Evolutionary conservation across 2,329 filamentous ascomycete species (phyloP), one percentile per base, ranked within the genome.

Genomic region (Sporothrix mexicana): DNA sequence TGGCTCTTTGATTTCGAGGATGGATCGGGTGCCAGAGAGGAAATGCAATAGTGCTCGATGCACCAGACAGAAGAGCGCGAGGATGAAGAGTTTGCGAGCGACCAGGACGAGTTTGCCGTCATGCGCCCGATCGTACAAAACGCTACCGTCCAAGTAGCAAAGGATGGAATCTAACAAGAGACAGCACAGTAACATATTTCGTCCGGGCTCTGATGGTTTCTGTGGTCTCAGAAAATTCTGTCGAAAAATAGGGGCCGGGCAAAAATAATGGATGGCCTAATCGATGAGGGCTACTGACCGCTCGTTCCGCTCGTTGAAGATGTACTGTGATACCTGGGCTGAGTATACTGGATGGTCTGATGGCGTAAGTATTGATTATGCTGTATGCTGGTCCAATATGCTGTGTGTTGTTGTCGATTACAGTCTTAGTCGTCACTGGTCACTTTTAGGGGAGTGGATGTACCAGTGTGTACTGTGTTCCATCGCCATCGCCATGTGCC

Each of bases 261-360:
- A 12, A 66, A 2, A 47, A 45, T 66, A 66, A 47, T 66, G 41
- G 41, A 25, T 66, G 41, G 17, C 61, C 20, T 47, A 45, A 12
- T 25, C 20, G 41, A 13, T 20, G 61, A 20, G 25, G 61, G 41
- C 20, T 51, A 45, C 64, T 67, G 64, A 51, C 64, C 64, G 43
- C 45, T 51, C n/a, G 61, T 47, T 43, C 47, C 61, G 64, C 64
- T 3, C 45, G 51, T 67, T 45, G 43, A 67, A n/a, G n/a, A 13
- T 67, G 47, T 67, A 67, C 45, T 51, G 23, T 67, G 23, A 51
- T 51, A 67, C 64, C 17, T 67, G 43, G 45, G 62, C 20, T 64
- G 59, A 45, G 61, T 47, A 66, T 45, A n/a, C 62, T 49, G 64
- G 30, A 15, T 67, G 20, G 62, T 67, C 13, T 51, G 17, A n/a